phyloP scores from a whole-genome alignment of 805 yeast genomes.

The Sugiyamaella marilandica region DNA sequence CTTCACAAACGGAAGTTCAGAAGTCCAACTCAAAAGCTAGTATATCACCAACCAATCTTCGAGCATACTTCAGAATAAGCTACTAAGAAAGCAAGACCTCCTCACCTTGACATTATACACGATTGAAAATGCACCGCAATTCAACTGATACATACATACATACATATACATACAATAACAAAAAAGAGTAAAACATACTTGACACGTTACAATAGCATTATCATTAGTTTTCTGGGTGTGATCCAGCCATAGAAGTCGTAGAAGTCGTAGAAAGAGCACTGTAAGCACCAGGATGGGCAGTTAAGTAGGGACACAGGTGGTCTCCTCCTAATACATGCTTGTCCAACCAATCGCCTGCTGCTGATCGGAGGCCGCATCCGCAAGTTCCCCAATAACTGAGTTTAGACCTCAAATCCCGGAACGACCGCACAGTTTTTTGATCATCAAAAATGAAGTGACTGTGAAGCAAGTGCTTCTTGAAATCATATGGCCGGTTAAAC shows the following conservation, averaged over 20 bases:
- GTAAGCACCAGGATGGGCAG: not conserved
- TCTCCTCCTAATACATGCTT: conserved; percentile 40
- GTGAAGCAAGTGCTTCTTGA: conserved; percentile 59
- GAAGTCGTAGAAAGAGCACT: not conserved
- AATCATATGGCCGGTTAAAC: conserved; percentile 65
- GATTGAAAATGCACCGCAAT: not conserved
- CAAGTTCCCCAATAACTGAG: conserved; percentile 50
- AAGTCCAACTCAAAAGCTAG: no score
- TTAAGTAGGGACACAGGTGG: conserved; percentile 13
- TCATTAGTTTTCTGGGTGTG: conserved; percentile 2
- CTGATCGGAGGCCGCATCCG: conserved; percentile 45
- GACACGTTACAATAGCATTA: not conserved
- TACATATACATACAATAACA: not conserved
- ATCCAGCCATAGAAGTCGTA: conserved; percentile 1
- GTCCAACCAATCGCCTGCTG: conserved; percentile 54
- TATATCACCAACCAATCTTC: no score
- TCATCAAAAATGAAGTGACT: conserved; percentile 55
- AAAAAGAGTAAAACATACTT: not conserved
- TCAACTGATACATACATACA: not conserved
- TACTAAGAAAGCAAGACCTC: not conserved
- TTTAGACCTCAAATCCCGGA: conserved; percentile 51
- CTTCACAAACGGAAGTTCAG: no score
- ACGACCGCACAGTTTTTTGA: conserved; percentile 36
- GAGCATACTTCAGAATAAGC: no score
- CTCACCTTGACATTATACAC: not conserved